Percentiles rank a stretch among this genome's conserved stretches.
Evolutionary conservation across 1,139 yeast species (phyloP).

Genomic region (Diutina catenulata): DNA sequence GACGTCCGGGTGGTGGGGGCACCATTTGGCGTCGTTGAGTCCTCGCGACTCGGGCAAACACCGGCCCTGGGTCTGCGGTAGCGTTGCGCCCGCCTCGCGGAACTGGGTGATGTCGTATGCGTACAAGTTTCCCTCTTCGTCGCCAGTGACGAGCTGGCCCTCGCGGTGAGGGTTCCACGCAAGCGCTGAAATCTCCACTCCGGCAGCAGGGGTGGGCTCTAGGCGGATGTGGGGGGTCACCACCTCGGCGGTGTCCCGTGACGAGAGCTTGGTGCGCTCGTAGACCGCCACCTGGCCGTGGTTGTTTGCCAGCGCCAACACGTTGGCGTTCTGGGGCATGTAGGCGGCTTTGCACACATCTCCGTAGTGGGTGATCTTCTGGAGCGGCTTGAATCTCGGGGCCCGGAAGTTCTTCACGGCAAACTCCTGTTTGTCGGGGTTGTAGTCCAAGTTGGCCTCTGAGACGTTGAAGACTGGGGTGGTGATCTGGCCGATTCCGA

Average conservation of each 20-base stretch:
- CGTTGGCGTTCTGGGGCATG: conserved; percentile 29
- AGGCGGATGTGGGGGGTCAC: neutral
- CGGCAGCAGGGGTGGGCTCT: neutral
- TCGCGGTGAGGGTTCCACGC: neutral
- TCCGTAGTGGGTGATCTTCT: conserved; percentile 29
- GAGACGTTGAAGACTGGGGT: neutral
- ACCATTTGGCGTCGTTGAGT: neutral
- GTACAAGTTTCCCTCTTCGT: neutral
- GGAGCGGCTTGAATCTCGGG: conserved; percentile 8
- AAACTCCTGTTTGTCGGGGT: conserved; percentile 30
- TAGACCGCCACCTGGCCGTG: conserved; percentile 30
- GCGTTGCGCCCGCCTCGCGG: neutral
- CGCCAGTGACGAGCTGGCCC: neutral
- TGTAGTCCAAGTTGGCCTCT: conserved; percentile 12
- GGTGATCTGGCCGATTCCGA: neutral
- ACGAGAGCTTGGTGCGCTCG: conserved; percentile 29
- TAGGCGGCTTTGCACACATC: conserved; percentile 30
- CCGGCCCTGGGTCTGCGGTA: neutral
- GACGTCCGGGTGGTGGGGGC: neutral
- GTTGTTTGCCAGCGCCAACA: conserved; percentile 31
- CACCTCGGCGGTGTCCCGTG: neutral
- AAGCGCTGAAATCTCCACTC: neutral
- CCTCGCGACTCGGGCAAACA: neutral
- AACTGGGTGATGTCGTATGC: neutral
- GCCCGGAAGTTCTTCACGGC: conserved; percentile 16